These are phyloP conservation scores for Trichoderma arundinaceum DNA, from an alignment of 2,329 filamentous ascomycete species.

Conservation along the genomic window DNA sequence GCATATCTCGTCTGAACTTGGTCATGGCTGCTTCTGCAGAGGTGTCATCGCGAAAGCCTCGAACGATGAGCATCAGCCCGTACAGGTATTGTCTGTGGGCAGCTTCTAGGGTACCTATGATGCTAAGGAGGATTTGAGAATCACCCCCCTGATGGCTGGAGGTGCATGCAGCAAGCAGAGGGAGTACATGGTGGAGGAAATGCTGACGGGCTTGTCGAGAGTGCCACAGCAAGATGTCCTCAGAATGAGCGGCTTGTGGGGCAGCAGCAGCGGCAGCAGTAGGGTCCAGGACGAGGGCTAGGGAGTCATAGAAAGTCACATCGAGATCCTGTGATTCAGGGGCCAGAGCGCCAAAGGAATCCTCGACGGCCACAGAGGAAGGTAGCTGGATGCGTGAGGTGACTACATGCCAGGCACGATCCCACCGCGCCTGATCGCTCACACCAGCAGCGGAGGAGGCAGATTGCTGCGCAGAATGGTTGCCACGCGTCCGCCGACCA, in stretches of 20 bases:
- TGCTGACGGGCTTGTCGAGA: constrained; percentile 65
- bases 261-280: constrained; percentile 48
- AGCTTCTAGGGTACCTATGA: constrained; percentile 63
- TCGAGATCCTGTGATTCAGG: constrained; percentile 53
- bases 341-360: constrained; percentile 57
- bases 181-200: constrained; percentile 64
- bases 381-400: constrained; percentile 63
- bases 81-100: constrained; percentile 63
- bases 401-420: constrained; percentile 67
- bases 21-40: constrained; percentile 47
- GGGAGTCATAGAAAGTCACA: constrained; percentile 56
- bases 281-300: constrained; percentile 60
- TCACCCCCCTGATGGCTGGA: constrained; percentile 53
- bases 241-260: constrained; percentile 58
- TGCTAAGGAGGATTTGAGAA: constrained; percentile 56
- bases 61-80: constrained; percentile 58
- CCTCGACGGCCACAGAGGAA: constrained; percentile 59
- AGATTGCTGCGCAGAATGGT: constrained; percentile 26
- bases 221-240: constrained; percentile 65
- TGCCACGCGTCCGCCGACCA: constrained; percentile 26
- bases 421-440: constrained; percentile 62
- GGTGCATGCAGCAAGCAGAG: constrained; percentile 57
- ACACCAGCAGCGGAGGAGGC: constrained; percentile 26
- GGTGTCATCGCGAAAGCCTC: constrained; percentile 51
- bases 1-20: constrained; percentile 65